A percentile compares a stretch with the other conserved stretches of the same genome.
Conservation (phyloP, 805 yeast species). For the Barnettozyma californica region DNA sequence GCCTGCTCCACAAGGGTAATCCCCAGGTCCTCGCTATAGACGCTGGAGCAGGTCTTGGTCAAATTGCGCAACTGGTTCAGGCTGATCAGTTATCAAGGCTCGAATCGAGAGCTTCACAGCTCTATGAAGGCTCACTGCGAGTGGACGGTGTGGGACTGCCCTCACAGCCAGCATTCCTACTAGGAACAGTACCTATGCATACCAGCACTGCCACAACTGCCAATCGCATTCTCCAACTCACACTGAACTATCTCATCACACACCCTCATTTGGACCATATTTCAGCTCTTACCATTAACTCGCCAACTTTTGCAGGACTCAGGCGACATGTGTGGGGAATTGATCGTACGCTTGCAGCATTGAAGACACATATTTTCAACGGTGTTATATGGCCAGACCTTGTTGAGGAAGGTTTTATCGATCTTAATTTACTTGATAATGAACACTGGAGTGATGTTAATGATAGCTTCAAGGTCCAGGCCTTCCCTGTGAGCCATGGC, state of each 20-base stretch:
- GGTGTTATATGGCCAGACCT: constrained; percentile 77
- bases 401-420: constrained; percentile 25
- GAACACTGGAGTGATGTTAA: constrained; percentile 1
- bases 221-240: constrained; percentile 28
- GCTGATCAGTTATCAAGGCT: background rate
- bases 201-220: constrained; percentile 29
- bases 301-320: constrained; percentile 44
- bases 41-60: constrained; percentile 71
- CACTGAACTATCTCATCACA: constrained; percentile 51
- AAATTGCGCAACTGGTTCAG: constrained; percentile 39
- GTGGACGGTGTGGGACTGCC: constrained; percentile 4
- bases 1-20: constrained; percentile 26
- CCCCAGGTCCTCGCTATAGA: constrained; percentile 55
- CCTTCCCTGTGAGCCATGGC: constrained; percentile 39
- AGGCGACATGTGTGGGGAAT: constrained; percentile 50
- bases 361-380: constrained; percentile 60
- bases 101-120: background rate
- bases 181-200: background rate
- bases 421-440: constrained; percentile 14
- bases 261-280: constrained; percentile 88
- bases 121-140: background rate
- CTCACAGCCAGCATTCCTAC: background rate
- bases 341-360: constrained; percentile 42
- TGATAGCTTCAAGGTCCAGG: constrained; percentile 23
- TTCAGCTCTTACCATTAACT: constrained; percentile 60